Evolutionary conservation across 257 asterid genomes (phyloP), one percentile per base, ranked within the genome.

Genomic region (Salvia splendens): DNA sequence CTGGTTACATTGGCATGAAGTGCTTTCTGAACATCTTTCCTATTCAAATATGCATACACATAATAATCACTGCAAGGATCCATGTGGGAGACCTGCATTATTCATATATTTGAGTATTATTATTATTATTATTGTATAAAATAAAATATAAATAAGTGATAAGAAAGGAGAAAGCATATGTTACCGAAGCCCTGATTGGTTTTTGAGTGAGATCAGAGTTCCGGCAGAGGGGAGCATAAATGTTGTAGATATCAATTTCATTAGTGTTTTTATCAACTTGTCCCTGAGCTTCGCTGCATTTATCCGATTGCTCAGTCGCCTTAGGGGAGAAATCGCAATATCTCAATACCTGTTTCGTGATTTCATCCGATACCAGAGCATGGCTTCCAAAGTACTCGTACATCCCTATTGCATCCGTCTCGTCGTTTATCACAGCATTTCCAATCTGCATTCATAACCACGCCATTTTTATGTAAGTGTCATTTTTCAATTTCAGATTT

Each of bases 1-100:
- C 79, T 86, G 58, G 97, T 90, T 48, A 84, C 84, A 80, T 90
- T 90, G 48, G 97, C 96, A 84, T 90, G 95, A 45, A 90, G 83
- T 20, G 96, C 88, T 63, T 81, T 59, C 20, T 90, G 97, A 35
- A 87, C 96, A 67, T 90, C 92, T 14, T 95, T 79, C 62, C 80
- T 68, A 62, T 91, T 91, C 48, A 91, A 9, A 61, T 91, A 88
- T 15, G 96, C 84, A 41, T 57, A 32, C 36, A 84, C 89, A 51
- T 88, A 91, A 65, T 56, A 38, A 0, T 88, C 93, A 51, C 91
- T 76, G 73, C 97, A 91, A 30, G 96, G 95, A 78, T 88, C 96
- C 42, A 71, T 43, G 54, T 4, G 60, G 65, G 53, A 15, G 5
- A 38, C 57, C 92, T 87, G 86, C 80, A 66, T 60, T 51, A 17